Evolutionary conservation across 2,329 filamentous ascomycete species (phyloP).

Genomic region (Penicillium sumatraense): DNA sequence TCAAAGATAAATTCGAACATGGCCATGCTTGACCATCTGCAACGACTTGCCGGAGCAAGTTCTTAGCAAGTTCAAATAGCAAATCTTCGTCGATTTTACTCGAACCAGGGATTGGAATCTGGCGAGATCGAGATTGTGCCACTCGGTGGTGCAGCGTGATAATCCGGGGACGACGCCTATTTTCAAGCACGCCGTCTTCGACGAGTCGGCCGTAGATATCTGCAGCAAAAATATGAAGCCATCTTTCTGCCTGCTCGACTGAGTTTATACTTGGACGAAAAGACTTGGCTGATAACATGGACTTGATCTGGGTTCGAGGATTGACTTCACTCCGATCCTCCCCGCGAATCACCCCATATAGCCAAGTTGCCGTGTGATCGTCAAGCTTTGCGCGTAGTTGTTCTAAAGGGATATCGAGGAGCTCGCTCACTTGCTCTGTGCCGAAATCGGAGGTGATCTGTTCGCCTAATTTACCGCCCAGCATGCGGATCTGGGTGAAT

Average conservation of each 20-base stretch:
- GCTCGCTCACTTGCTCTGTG: slow-evolving; percentile 77
- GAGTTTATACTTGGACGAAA: slow-evolving; percentile 84
- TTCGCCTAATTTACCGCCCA: slow-evolving; percentile 94
- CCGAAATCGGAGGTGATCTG: slow-evolving; percentile 80
- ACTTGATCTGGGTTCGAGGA: slow-evolving; percentile 89
- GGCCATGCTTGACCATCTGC: slow-evolving; percentile 84
- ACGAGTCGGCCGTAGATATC: slow-evolving; percentile 90
- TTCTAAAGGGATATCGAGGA: slow-evolving; percentile 73
- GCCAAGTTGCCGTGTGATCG: slow-evolving; percentile 82
- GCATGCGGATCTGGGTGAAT: slow-evolving; percentile 90
- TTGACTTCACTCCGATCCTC: slow-evolving; percentile 89
- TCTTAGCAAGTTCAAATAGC: slow-evolving; percentile 76
- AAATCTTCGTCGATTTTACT: slow-evolving; percentile 72
- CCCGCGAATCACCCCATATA: slow-evolving; percentile 83
- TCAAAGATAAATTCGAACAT: slow-evolving; percentile 85
- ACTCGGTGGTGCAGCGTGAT: slow-evolving; percentile 83
- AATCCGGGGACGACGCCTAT: slow-evolving; percentile 82
- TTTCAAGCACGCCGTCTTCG: slow-evolving; percentile 87
- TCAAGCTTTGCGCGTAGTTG: slow-evolving; percentile 78
- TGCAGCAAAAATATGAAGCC: slow-evolving; percentile 88
- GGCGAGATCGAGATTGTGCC: slow-evolving; percentile 74
- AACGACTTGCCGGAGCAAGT: slow-evolving; percentile 75
- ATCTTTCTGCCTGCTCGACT: slow-evolving; percentile 76
- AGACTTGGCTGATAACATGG: slow-evolving; percentile 95
- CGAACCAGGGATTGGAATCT: slow-evolving; percentile 76